Evolutionary conservation across 2,329 filamentous ascomycete species (phyloP).

Genomic region (Acarospora socialis): DNA sequence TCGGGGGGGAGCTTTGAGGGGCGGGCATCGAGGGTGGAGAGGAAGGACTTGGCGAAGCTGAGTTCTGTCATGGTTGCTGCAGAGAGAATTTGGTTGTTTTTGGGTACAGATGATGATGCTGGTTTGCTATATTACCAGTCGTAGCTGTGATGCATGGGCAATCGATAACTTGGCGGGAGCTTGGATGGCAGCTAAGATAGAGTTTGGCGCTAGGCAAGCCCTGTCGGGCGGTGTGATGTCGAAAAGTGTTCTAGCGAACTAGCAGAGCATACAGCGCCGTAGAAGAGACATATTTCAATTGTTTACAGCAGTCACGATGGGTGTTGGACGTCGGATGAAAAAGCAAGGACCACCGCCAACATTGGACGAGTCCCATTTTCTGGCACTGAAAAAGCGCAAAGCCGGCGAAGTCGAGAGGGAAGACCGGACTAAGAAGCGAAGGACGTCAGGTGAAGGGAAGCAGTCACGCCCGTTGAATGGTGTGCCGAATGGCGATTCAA

Average conservation of each 20-base stretch:
- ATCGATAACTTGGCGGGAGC: too few relatives aligned
- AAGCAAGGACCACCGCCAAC: conserved; percentile 82
- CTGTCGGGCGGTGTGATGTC: too few relatives aligned
- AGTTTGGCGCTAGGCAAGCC: neutral
- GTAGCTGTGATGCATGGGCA: too few relatives aligned
- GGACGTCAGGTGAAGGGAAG: conserved; percentile 30
- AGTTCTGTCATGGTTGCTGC: conserved; percentile 60
- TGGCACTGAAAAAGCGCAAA: conserved; percentile 78
- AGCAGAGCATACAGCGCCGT: conserved; percentile 18
- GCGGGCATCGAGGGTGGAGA: conserved; percentile 62
- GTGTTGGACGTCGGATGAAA: conserved; percentile 80
- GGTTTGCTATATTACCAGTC: too few relatives aligned
- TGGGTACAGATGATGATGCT: neutral
- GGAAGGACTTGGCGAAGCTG: conserved; percentile 70
- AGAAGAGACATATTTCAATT: conserved; percentile 10
- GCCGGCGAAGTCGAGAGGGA: conserved; percentile 51
- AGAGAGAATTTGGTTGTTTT: neutral
- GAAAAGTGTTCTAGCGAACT: too few relatives aligned
- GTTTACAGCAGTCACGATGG: conserved; percentile 47
- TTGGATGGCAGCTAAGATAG: neutral
- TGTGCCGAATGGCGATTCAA: conserved; percentile 24
- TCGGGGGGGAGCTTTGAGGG: conserved; percentile 74
- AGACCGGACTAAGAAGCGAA: conserved; percentile 49
- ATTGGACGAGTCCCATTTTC: conserved; percentile 66
- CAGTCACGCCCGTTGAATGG: conserved; percentile 27